These are phyloP conservation scores for Chytriomyces sp. DNA, from an alignment of 192 early-diverging fungal species.

Conservation along the genomic window DNA sequence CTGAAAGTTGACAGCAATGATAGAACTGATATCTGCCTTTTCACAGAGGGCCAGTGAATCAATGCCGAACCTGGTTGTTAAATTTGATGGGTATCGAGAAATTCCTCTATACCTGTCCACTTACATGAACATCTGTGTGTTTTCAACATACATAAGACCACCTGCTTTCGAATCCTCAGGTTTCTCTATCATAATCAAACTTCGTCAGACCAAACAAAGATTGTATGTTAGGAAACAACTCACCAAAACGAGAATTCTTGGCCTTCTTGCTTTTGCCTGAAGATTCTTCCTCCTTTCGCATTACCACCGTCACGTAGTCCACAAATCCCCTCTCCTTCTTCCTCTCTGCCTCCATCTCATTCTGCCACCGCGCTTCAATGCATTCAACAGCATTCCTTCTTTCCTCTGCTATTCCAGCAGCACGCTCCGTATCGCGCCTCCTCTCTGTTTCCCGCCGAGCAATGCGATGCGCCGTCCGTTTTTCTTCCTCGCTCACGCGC, in stretches of 20 bases:
- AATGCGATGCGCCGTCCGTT: constrained; percentile 41
- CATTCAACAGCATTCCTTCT: constrained; percentile 27
- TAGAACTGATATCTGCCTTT: constrained; percentile 20
- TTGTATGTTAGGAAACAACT: no score
- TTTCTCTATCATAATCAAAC: not conserved
- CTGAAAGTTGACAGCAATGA: constrained; percentile 22
- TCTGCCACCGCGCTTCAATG: constrained; percentile 35
- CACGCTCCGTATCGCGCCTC: constrained; percentile 44
- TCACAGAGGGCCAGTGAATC: constrained; percentile 33
- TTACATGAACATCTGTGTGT: constrained; percentile 3
- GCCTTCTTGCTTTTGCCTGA: not conserved
- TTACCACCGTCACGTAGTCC: not conserved
- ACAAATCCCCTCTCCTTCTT: not conserved
- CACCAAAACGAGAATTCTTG: not conserved
- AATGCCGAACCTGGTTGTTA: constrained; percentile 30
- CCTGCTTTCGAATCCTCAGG: constrained; percentile 19
- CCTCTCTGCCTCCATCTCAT: constrained; percentile 8
- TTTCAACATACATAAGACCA: constrained; percentile 20
- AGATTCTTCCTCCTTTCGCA: not conserved
- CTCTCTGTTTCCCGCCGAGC: constrained; percentile 47
- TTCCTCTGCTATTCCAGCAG: constrained; percentile 35
- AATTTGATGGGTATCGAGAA: not conserved
- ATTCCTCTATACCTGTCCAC: not conserved
- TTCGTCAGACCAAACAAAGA: not conserved
- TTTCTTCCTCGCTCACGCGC: constrained; percentile 53